A percentile compares a stretch with the other conserved stretches of the same genome.
phyloP scores from a whole-genome alignment of 2,329 filamentous ascomycete genomes.

The Stachybotrys elegans region DNA sequence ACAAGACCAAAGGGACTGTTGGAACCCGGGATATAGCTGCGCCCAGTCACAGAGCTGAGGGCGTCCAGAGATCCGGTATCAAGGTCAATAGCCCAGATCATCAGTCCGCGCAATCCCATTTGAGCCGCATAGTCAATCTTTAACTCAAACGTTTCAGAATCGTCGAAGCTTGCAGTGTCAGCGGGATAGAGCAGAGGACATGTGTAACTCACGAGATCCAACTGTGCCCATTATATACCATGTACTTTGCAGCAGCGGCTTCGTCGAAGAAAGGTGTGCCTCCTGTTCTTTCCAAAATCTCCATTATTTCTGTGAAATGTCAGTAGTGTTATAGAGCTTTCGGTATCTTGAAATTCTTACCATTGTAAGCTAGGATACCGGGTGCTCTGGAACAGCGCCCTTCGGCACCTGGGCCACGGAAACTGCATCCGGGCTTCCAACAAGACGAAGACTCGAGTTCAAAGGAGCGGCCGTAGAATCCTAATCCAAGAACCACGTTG shows the following conservation, averaged over 20 bases:
- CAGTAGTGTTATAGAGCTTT: too few relatives aligned
- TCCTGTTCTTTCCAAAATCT: not conserved
- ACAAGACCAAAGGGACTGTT: too few relatives aligned
- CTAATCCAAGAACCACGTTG: not conserved
- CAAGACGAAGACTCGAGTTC: not conserved
- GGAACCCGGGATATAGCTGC: too few relatives aligned
- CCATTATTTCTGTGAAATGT: not conserved
- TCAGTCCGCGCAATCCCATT: not conserved
- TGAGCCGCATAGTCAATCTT: slow-evolving; percentile 3
- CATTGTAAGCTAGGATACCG: not conserved
- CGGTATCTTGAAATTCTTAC: too few relatives aligned
- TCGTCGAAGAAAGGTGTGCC: not conserved
- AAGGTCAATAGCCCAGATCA: slow-evolving; percentile 5
- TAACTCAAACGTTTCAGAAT: not conserved
- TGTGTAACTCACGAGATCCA: slow-evolving; percentile 5
- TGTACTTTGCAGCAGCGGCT: slow-evolving; percentile 2
- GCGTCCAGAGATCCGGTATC: not conserved
- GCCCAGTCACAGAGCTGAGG: too few relatives aligned
- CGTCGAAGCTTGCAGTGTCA: too few relatives aligned
- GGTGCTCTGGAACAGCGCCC: not conserved
- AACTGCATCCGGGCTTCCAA: not conserved
- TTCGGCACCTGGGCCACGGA: not conserved
- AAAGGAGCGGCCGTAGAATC: not conserved
- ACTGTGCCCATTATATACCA: not conserved
- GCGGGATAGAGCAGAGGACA: too few relatives aligned